These are phyloP conservation scores for Syzygium malaccense DNA, from an alignment of 441 rosid species.

Conservation along the genomic window DNA sequence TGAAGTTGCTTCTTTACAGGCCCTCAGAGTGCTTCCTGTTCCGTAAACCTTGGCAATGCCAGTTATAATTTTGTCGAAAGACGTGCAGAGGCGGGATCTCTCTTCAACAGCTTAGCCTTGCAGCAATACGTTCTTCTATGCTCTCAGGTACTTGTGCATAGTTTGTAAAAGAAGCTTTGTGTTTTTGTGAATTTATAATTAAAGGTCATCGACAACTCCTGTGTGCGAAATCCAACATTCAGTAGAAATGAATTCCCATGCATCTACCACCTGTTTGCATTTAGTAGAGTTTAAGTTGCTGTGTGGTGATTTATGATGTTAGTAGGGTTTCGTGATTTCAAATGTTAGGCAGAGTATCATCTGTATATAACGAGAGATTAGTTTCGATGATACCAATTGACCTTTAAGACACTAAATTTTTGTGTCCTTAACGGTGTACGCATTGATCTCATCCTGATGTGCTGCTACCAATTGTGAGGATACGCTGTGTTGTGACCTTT, in stretches of 20 bases:
- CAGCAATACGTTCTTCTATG: slow-evolving; percentile 76
- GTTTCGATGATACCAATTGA: neutral
- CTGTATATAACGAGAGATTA: neutral
- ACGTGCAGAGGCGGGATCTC: slow-evolving; percentile 33
- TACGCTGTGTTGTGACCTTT: neutral
- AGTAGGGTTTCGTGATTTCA: neutral
- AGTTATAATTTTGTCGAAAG: slow-evolving; percentile 17
- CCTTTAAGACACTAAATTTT: neutral
- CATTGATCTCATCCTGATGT: neutral
- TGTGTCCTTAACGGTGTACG: neutral
- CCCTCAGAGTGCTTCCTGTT: slow-evolving; percentile 14
- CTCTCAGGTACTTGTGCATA: slow-evolving; percentile 51
- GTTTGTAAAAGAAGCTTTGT: neutral
- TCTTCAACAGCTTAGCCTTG: slow-evolving; percentile 64
- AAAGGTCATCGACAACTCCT: neutral
- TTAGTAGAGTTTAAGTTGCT: neutral
- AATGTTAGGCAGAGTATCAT: neutral
- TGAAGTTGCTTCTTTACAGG: slow-evolving; percentile 7
- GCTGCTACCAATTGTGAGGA: neutral
- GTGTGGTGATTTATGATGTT: neutral
- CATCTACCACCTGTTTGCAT: neutral
- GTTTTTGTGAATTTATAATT: neutral
- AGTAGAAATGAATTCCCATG: neutral
- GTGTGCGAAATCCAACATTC: neutral
- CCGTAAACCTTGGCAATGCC: slow-evolving; percentile 5